Evolutionary conservation across 371 early-diverging fungal genomes (phyloP), one percentile per base, ranked within the genome.

Genomic region (Lichtheimia corymbifera): DNA sequence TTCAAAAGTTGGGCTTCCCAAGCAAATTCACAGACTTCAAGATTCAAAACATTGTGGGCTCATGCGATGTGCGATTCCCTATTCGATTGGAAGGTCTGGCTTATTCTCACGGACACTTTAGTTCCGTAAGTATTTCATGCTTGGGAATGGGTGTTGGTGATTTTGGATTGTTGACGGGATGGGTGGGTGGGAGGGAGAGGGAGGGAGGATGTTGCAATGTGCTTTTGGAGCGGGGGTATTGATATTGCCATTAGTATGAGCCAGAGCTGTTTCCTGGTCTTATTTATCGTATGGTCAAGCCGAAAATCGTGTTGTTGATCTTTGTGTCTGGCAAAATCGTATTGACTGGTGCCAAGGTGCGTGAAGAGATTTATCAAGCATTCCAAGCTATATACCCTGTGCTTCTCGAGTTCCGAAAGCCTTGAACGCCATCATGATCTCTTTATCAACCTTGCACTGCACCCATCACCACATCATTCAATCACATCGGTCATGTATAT

Each of bases 261-360:
- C 99, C 99, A 18, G 99, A 99, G 83, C 87, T 99, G 66, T 99
- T 99, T 78, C 99, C 99, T 42, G 99, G 99, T 63, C 90, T 99
- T 22, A 99, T 99, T 68, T 99, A 99, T 83, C 91, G 99, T 59
- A 99, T 99, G 99, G 98, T 96, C 52, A 96, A 97, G 74, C 99
- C 99, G 20, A 99, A 99, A 79, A 98, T 99, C 67, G 99, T 99
- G 20, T 76, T 99, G 64, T 86, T 99, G 25, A 99, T 99, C 61
- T 99, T 99, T 84, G 99, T 99, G 14, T 98, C 98, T 65, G 99
- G 99, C 62, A 99, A 99, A 83, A 97, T 99, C 74, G 99, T 99
- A 18, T 87, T 99, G 55, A 99, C 99, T 5, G 99, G 99, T 55
- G 99, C 99, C 25, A 99, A 99, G 84, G 95, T 90, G 41, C 91